Conservation (phyloP, 164 flowering plant species). For the Nymphaea colorata region DNA sequence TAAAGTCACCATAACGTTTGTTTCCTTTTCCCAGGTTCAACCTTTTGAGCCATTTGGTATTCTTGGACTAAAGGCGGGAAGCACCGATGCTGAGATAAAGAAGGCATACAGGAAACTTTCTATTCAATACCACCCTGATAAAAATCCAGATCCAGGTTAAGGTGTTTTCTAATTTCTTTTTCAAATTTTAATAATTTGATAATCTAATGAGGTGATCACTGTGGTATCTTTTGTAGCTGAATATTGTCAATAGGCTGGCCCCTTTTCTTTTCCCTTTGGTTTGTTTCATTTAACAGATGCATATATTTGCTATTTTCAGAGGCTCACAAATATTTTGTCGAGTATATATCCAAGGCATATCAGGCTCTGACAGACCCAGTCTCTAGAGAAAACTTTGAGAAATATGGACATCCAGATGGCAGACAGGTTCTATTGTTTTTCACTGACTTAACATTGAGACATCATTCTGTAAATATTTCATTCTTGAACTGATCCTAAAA, state of each 20-base stretch:
- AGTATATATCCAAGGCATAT: slow-evolving; percentile 90
- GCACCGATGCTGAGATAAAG: slow-evolving; percentile 83
- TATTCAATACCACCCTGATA: slow-evolving; percentile 97
- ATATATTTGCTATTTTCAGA: slow-evolving; percentile 29
- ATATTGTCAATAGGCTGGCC: neutral
- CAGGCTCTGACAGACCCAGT: slow-evolving; percentile 93
- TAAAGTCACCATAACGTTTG: neutral
- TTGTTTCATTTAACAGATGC: neutral
- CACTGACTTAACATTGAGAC: neutral
- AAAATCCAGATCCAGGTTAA: slow-evolving; percentile 99
- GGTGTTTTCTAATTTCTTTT: slow-evolving; percentile 5
- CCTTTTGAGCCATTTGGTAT: slow-evolving; percentile 86
- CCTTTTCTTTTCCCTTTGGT: neutral
- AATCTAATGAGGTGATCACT: too few relatives aligned
- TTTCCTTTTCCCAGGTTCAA: slow-evolving; percentile 34
- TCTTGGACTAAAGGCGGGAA: slow-evolving; percentile 81
- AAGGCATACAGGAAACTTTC: slow-evolving; percentile 92
- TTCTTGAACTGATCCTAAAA: neutral
- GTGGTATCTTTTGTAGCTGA: neutral
- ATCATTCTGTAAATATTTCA: neutral
- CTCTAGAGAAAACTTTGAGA: slow-evolving; percentile 93
- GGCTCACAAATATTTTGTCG: slow-evolving; percentile 87
- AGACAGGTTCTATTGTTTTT: slow-evolving; percentile 47
- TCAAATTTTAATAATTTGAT: neutral
- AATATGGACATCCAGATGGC: slow-evolving; percentile 99